Evolutionary conservation across 179 eudicot genomes (phyloP).

Genomic region (Monotropa hypopitys): DNA sequence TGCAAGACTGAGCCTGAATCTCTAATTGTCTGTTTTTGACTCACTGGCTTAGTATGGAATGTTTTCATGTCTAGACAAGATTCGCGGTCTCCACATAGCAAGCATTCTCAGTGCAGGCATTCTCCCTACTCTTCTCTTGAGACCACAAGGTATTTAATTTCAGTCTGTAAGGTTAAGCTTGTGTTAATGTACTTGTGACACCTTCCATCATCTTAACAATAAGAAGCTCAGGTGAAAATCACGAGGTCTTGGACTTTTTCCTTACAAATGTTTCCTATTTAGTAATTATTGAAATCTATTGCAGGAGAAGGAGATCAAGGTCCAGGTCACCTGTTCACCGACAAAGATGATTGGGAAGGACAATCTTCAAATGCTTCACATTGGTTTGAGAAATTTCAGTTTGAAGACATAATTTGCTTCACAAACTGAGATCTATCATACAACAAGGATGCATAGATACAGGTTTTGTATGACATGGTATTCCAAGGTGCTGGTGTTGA

Average conservation of each 20-base stretch:
- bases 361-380: not conserved
- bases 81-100: constrained; percentile 90
- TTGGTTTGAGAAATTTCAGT: not conserved
- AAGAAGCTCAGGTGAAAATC: constrained; percentile 14
- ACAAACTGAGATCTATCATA: not conserved
- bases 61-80: constrained; percentile 82
- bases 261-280: not conserved
- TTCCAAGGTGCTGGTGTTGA: not conserved
- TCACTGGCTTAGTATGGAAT: constrained; percentile 67
- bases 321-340: constrained; percentile 70
- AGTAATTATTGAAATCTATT: not conserved
- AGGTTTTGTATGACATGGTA: not conserved
- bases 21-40: constrained; percentile 25
- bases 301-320: constrained; percentile 66
- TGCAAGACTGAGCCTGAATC: constrained; percentile 21
- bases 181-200: constrained; percentile 10
- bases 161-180: constrained; percentile 4
- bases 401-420: not conserved
- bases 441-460: not conserved
- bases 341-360: constrained; percentile 21
- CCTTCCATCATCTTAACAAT: constrained; percentile 10
- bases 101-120: constrained; percentile 85
- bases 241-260: not conserved
- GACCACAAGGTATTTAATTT: constrained; percentile 45
- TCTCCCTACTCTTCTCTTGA: constrained; percentile 91